A percentile compares a stretch with the other conserved stretches of the same genome.
Evolutionary conservation across 2,329 filamentous ascomycete genomes (phyloP).

Genomic region (Aureobasidium sp.): DNA sequence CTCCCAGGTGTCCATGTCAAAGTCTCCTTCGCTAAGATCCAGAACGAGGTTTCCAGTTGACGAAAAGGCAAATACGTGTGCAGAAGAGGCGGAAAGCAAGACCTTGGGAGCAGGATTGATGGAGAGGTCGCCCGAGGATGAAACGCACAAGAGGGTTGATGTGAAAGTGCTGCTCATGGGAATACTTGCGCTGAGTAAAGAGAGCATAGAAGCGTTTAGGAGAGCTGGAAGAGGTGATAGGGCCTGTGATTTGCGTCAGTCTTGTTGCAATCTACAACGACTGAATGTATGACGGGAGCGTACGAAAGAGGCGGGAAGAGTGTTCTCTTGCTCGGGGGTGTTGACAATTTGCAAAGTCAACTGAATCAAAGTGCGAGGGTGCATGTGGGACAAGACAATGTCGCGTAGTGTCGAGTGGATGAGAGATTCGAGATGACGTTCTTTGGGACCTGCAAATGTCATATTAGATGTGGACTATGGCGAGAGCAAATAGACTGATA

Average conservation of each 20-base stretch:
- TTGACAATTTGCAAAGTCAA: constrained; percentile 69
- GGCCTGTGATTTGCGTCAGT: constrained; percentile 43
- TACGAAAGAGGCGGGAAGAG: constrained; percentile 51
- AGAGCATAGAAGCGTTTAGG: constrained; percentile 68
- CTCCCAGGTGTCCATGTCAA: constrained; percentile 69
- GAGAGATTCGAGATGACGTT: constrained; percentile 70
- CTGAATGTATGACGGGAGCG: constrained; percentile 18
- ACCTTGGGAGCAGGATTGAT: constrained; percentile 54
- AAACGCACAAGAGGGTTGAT: constrained; percentile 40
- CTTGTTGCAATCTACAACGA: constrained; percentile 4
- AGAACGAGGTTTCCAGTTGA: constrained; percentile 63
- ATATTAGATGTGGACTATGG: neutral
- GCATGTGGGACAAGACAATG: constrained; percentile 64
- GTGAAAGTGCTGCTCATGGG: constrained; percentile 67
- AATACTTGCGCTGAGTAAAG: constrained; percentile 72
- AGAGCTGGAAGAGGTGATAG: constrained; percentile 72
- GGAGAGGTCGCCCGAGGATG: constrained; percentile 16
- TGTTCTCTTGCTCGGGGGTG: constrained; percentile 57
- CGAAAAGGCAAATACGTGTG: constrained; percentile 81
- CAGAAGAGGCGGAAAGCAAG: constrained; percentile 54
- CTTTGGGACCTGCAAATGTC: constrained; percentile 30
- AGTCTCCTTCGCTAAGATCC: constrained; percentile 72
- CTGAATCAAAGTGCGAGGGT: constrained; percentile 70
- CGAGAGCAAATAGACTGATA: neutral
- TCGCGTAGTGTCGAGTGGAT: constrained; percentile 64